Evolutionary conservation across 495 filamentous ascomycete genomes (phyloP), one percentile per base, ranked within the genome.

Genomic region (Neurospora terricola): DNA sequence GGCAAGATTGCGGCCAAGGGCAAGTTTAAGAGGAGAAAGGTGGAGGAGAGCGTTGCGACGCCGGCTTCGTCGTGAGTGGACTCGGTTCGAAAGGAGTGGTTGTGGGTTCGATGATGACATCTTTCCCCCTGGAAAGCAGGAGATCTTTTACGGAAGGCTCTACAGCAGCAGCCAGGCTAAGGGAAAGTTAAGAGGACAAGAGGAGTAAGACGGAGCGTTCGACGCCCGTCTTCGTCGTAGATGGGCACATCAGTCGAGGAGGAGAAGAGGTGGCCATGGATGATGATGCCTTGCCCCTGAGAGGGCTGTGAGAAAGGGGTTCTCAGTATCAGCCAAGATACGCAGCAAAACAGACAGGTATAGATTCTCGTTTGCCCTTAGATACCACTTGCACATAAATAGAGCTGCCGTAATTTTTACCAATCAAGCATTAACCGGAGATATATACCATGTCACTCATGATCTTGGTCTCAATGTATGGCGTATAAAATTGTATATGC

Each of bases 1-100:
- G 92, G 91, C 9, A 90, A 86, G 76, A 90, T 97, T 36, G 90
- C 91, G 75, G 96, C 94, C 18, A 90, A 92, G 70, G 96, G 96
- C 0, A 93, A 90, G 76, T 85, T 83, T 45, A 91, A 90, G 77
- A 87, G 87, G 79, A 86, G 86, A 72, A 90, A 86, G 82, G 84
- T 88, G 69, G 89, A 87, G 77, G 81, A 48, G 21, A 59, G 16
- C 4, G 59, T 66, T 5, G 69, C 43, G 3, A 75, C 86, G 18
- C 73, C 74, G 43, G 75, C 84, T 73, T 72, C 36, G 21, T 40
- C 21, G 12, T 34, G 9, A 54, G 34, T 34, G 0, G 37, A 36
- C 42, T 38, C 34, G 38, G 34, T 18, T 23, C 11, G 21, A 7
- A 48, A 39, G 21, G 14, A 5, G n/a, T 12, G 14, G 42, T 7